These are phyloP conservation scores for Vickermania ingenoplastis DNA, from an alignment of 208 protist genomes.

Conservation along the genomic window DNA sequence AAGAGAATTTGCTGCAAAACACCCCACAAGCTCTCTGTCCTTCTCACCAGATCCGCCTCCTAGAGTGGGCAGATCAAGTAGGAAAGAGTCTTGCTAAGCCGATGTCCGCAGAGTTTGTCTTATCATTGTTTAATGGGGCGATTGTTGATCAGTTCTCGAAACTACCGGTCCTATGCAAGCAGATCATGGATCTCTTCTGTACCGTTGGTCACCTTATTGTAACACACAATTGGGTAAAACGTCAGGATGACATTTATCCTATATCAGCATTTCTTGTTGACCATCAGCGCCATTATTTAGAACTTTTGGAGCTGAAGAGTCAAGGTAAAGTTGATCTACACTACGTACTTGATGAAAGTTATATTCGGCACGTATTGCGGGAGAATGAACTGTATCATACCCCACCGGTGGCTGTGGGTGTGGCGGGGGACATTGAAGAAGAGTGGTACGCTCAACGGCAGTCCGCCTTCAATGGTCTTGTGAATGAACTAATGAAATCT, in stretches of 20 bases:
- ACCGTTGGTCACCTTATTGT: conserved; percentile 72
- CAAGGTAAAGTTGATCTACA: conserved; percentile 48
- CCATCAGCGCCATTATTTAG: conserved; percentile 54
- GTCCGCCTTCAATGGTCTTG: conserved; percentile 48
- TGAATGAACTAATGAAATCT: conserved; percentile 41
- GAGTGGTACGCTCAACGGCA: conserved; percentile 53
- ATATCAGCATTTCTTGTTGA: conserved; percentile 67
- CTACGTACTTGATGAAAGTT: conserved; percentile 63
- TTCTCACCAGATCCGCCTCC: conserved; percentile 25
- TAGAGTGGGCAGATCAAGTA: conserved; percentile 47
- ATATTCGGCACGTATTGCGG: conserved; percentile 56
- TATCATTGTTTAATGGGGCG: conserved; percentile 61
- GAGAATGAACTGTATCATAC: conserved; percentile 41
- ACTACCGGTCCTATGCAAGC: conserved; percentile 53
- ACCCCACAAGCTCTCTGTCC: conserved; percentile 37
- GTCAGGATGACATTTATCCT: conserved; percentile 50
- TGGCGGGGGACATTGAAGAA: conserved; percentile 13
- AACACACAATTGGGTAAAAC: conserved; percentile 31
- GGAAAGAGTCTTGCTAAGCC: conserved; percentile 16
- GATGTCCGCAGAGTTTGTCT: conserved; percentile 24
- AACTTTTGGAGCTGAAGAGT: conserved; percentile 60
- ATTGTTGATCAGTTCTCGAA: conserved; percentile 73
- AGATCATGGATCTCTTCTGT: conserved; percentile 68
- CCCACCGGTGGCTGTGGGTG: neutral
- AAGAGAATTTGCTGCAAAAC: conserved; percentile 59